Conservation (phyloP, 2,329 filamentous ascomycete genomes). For the Sporothrix brunneoviolacea region DNA sequence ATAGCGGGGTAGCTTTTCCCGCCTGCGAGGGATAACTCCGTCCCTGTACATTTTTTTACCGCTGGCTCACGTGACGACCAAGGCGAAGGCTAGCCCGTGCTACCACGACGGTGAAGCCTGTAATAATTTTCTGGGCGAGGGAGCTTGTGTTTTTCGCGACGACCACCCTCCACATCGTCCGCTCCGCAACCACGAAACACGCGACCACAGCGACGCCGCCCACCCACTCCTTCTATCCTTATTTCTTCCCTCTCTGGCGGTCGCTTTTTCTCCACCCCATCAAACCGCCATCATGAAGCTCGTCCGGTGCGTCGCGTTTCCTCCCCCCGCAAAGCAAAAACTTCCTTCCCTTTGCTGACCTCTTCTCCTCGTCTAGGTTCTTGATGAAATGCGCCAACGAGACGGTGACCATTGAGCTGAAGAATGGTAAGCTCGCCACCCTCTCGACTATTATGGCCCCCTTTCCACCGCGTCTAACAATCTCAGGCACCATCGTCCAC, state of each 20-base stretch:
- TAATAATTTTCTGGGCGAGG: too few species aligned
- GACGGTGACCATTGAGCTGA: conserved; percentile 95
- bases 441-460: not conserved
- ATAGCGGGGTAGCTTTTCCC: too few species aligned
- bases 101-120: too few species aligned
- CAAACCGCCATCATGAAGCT: conserved; percentile 73
- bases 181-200: not conserved
- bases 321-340: not conserved
- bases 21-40: too few species aligned
- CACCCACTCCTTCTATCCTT: not conserved
- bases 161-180: not conserved
- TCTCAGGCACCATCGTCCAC: conserved; percentile 81
- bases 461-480: not conserved
- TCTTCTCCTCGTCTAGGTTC: conserved; percentile 55
- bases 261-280: not conserved
- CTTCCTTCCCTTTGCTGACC: conserved; percentile 19
- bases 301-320: conserved; percentile 64
- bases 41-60: too few species aligned
- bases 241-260: not conserved
- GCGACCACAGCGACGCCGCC: not conserved
- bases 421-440: conserved; percentile 65
- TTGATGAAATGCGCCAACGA: conserved; percentile 99
- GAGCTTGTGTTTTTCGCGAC: too few species aligned
- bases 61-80: too few species aligned
- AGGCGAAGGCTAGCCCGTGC: too few species aligned